Conservation (phyloP, 768 basidiomycete genomes). For the Heimioporus sp. region DNA sequence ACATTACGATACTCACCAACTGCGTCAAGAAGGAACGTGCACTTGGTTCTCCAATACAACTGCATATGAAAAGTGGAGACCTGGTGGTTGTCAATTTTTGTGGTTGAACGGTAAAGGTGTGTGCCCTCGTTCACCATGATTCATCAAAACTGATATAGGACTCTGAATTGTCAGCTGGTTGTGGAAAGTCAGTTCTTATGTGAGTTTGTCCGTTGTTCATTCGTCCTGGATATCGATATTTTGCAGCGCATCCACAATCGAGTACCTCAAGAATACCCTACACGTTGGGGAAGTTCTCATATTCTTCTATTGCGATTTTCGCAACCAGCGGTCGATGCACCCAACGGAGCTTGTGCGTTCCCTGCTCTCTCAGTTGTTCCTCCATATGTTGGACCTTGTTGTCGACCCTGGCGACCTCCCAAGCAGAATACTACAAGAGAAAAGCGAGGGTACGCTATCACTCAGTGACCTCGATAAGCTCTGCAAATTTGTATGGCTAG, state of each 20-base stretch:
- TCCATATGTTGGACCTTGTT: background rate
- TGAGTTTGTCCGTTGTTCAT: background rate
- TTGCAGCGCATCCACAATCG: background rate
- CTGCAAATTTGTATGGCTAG: background rate
- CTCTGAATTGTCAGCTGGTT: background rate
- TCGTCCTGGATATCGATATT: background rate
- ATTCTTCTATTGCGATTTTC: slow-evolving; percentile 15
- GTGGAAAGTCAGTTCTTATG: background rate
- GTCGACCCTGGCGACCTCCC: background rate
- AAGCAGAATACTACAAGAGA: background rate
- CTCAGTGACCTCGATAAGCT: background rate
- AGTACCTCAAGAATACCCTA: background rate
- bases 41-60: background rate
- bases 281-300: background rate
- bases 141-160: background rate
- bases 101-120: background rate
- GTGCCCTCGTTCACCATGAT: background rate
- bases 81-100: background rate
- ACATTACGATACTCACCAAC: background rate
- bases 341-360: slow-evolving; percentile 2
- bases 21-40: background rate
- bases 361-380: slow-evolving; percentile 4
- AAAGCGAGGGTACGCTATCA: background rate
- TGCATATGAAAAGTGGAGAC: background rate
- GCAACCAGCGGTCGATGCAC: background rate